Conservation (phyloP, 768 basidiomycete species). For the Amanita pallidorosea region DNA sequence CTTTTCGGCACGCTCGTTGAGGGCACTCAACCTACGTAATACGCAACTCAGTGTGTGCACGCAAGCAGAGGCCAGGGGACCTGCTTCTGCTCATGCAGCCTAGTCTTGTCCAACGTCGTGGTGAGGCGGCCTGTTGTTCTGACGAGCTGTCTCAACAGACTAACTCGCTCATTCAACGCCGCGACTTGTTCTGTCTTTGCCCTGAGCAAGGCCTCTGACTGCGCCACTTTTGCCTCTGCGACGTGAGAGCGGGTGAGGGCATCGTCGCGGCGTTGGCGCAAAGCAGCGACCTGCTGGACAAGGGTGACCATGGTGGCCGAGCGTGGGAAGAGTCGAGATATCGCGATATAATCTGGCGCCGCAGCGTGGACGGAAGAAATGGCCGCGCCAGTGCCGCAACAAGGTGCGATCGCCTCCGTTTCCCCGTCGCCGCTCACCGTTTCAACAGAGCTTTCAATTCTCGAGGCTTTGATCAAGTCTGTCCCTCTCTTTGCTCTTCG, state of each 20-base stretch:
- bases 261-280: slow-evolving; percentile 9
- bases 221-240: slow-evolving; percentile 15
- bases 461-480: slow-evolving; percentile 90
- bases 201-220: slow-evolving; percentile 11
- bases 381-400: slow-evolving; percentile 67
- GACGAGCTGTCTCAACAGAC: slow-evolving; percentile 12
- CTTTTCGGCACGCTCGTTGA: slow-evolving; percentile 3
- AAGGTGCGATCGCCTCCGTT: slow-evolving; percentile 34
- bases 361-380: slow-evolving; percentile 20
- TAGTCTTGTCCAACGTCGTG: slow-evolving; percentile 12
- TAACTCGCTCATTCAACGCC: slow-evolving; percentile 13
- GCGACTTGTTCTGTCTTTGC: slow-evolving; percentile 14
- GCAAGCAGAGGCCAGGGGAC: slow-evolving; percentile 8
- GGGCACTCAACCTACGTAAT: slow-evolving; percentile 11
- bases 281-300: background rate
- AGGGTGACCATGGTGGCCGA: background rate
- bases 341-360: background rate
- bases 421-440: background rate
- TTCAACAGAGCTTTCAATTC: slow-evolving; percentile 74
- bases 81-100: slow-evolving; percentile 17
- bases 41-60: background rate
- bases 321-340: background rate
- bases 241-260: slow-evolving; percentile 16
- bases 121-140: slow-evolving; percentile 13
- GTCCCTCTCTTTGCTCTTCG: slow-evolving; percentile 7